Conservation (phyloP, 176 grass and related monocot species). For the Calamus simplicifolius region DNA sequence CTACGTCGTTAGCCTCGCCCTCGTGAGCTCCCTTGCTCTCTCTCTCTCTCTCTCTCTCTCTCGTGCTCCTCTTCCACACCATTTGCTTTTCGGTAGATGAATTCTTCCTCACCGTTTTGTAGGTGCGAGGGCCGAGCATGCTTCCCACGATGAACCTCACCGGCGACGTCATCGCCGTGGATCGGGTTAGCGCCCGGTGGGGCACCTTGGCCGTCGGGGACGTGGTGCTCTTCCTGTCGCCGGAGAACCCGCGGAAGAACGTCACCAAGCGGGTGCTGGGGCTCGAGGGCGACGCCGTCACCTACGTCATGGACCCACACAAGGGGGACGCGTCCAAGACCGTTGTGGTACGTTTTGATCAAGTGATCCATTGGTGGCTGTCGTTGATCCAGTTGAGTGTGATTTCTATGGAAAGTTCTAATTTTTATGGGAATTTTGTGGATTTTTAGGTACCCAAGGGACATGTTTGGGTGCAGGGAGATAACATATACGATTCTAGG, state of each 20-base stretch:
- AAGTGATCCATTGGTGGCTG: not conserved
- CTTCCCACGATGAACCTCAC: slow-evolving; percentile 59
- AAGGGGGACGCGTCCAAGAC: slow-evolving; percentile 37
- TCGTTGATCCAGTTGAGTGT: not conserved
- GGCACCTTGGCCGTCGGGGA: slow-evolving; percentile 42
- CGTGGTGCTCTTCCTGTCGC: slow-evolving; percentile 58
- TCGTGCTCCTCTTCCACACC: not conserved
- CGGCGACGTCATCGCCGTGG: slow-evolving; percentile 59
- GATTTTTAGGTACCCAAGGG: slow-evolving; percentile 57
- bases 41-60: not conserved
- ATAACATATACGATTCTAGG: slow-evolving; percentile 55
- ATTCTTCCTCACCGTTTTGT: not conserved
- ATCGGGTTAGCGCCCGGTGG: slow-evolving; percentile 29
- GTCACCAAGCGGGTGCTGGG: slow-evolving; percentile 63
- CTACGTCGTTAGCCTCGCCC: slow-evolving; percentile 20
- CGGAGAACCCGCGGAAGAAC: slow-evolving; percentile 59
- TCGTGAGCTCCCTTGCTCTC: slow-evolving; percentile 6
- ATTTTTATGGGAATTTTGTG: not conserved
- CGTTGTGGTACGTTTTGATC: slow-evolving; percentile 37
- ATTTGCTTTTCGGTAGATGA: not conserved
- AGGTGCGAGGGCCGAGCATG: slow-evolving; percentile 72
- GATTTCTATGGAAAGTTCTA: not conserved
- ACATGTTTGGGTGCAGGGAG: slow-evolving; percentile 89
- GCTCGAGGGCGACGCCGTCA: slow-evolving; percentile 46
- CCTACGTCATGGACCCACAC: slow-evolving; percentile 48